Conservation (phyloP, 495 filamentous ascomycete species). For the Xylaria longipes region DNA sequence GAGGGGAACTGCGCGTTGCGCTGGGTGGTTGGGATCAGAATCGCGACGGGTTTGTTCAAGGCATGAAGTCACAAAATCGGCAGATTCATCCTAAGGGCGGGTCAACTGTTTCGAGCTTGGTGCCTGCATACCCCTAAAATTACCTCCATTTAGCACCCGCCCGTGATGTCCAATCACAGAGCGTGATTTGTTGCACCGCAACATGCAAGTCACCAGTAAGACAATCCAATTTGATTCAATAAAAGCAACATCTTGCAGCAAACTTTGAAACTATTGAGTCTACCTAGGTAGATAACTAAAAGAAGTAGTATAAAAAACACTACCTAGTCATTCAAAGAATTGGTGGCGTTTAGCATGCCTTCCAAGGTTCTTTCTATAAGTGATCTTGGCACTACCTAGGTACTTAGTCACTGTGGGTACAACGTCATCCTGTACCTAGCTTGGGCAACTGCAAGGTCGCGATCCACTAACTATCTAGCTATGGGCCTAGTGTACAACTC, state of each 20-base stretch:
- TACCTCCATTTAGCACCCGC: slow-evolving; percentile 8
- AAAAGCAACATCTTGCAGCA: background rate
- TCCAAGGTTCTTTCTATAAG: background rate
- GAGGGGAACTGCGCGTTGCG: slow-evolving; percentile 44
- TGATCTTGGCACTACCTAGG: background rate
- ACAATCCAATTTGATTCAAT: background rate
- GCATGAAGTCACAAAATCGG: slow-evolving; percentile 29
- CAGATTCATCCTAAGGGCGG: slow-evolving; percentile 9
- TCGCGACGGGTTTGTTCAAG: slow-evolving; percentile 27
- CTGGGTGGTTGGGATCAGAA: slow-evolving; percentile 31
- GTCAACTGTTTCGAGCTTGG: slow-evolving; percentile 16
- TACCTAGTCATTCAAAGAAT: background rate
- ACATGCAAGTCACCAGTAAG: slow-evolving; percentile 8
- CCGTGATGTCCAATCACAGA: slow-evolving; percentile 17
- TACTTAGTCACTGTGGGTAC: background rate
- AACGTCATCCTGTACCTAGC: no score
- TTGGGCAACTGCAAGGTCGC: no score
- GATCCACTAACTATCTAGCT: no score
- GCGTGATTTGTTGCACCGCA: slow-evolving; percentile 1
- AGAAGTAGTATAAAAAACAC: background rate
- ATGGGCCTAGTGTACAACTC: no score
- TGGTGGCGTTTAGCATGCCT: slow-evolving; percentile 2
- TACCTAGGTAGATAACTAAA: background rate
- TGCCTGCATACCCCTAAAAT: slow-evolving; percentile 20
- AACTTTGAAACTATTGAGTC: background rate